These are phyloP conservation scores for Hydrangea macrophylla DNA, from an alignment of 148 eudicot species.

Conservation along the genomic window DNA sequence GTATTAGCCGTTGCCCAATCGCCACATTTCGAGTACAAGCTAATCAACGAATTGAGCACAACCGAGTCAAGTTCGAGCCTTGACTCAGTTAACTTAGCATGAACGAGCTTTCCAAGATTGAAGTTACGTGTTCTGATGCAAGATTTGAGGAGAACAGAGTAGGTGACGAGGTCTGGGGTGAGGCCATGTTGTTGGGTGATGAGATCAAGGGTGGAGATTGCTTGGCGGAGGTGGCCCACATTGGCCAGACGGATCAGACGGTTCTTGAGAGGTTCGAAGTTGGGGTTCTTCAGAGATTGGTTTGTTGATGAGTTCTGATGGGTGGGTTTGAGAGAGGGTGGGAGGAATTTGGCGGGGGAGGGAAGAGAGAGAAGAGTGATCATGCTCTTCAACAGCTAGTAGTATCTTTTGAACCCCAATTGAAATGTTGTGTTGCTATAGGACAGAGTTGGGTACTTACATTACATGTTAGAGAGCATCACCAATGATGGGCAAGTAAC, in stretches of 20 bases:
- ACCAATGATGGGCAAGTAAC: no score
- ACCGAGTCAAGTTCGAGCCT: constrained; percentile 36
- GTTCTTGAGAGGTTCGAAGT: constrained; percentile 39
- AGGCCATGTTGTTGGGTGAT: constrained; percentile 36
- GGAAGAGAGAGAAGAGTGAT: constrained; percentile 33
- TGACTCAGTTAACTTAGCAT: constrained; percentile 31
- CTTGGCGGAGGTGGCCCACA: constrained; percentile 30
- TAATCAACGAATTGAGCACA: constrained; percentile 46
- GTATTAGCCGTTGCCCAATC: constrained; percentile 43
- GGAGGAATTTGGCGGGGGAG: constrained; percentile 29
- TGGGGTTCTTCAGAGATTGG: constrained; percentile 16
- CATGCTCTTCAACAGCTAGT: no score
- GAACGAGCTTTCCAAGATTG: constrained; percentile 44
- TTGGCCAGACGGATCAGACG: constrained; percentile 43
- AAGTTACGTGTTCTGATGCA: constrained; percentile 46
- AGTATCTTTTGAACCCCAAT: background rate
- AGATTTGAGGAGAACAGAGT: constrained; percentile 57
- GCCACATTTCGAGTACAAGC: constrained; percentile 53
- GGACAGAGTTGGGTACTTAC: background rate
- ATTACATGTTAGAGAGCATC: no score
- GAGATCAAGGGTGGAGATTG: constrained; percentile 53
- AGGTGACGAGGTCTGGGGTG: constrained; percentile 49
- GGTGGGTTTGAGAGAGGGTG: constrained; percentile 15
- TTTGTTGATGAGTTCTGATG: constrained; percentile 13
- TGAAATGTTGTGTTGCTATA: background rate